Evolutionary conservation across 1,284 basidiomycete genomes (phyloP).

Genomic region (Fomitopsis betulina): DNA sequence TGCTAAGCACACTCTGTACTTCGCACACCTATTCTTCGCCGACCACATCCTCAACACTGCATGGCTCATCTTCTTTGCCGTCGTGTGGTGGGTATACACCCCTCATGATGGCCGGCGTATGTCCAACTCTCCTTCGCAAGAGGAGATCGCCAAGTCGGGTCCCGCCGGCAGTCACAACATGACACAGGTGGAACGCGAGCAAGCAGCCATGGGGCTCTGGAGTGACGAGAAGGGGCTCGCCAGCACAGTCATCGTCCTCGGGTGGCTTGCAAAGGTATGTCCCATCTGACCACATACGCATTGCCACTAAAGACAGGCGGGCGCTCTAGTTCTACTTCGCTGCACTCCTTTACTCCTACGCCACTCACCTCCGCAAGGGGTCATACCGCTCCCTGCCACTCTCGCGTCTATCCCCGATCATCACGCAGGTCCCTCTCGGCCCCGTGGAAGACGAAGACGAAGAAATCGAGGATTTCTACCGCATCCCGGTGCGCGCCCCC

Average conservation of each 20-base stretch:
- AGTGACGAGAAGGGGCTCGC: slow-evolving; percentile 84
- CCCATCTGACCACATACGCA: neutral
- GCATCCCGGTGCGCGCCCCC: slow-evolving; percentile 47
- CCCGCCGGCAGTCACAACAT: slow-evolving; percentile 40
- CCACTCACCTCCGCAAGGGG: slow-evolving; percentile 87
- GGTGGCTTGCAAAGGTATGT: slow-evolving; percentile 88
- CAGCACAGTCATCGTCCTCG: slow-evolving; percentile 70
- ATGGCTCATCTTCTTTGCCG: slow-evolving; percentile 89
- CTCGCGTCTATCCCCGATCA: slow-evolving; percentile 35
- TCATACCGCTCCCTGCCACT: slow-evolving; percentile 84
- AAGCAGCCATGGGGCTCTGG: slow-evolving; percentile 83
- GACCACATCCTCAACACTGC: slow-evolving; percentile 92
- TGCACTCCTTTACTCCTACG: slow-evolving; percentile 89
- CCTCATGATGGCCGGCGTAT: slow-evolving; percentile 85
- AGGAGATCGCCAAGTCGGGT: slow-evolving; percentile 67
- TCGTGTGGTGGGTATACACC: slow-evolving; percentile 86
- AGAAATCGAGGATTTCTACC: slow-evolving; percentile 61
- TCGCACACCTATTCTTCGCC: slow-evolving; percentile 88
- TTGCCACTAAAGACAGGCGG: neutral
- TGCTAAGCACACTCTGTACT: slow-evolving; percentile 78
- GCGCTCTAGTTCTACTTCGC: slow-evolving; percentile 83
- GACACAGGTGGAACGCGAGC: slow-evolving; percentile 58
- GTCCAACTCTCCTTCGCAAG: slow-evolving; percentile 82
- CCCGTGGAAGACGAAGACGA: slow-evolving; percentile 48
- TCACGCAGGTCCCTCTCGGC: slow-evolving; percentile 18